Conservation (phyloP, 257 asterid genomes). For the Anisodus acutangulus region DNA sequence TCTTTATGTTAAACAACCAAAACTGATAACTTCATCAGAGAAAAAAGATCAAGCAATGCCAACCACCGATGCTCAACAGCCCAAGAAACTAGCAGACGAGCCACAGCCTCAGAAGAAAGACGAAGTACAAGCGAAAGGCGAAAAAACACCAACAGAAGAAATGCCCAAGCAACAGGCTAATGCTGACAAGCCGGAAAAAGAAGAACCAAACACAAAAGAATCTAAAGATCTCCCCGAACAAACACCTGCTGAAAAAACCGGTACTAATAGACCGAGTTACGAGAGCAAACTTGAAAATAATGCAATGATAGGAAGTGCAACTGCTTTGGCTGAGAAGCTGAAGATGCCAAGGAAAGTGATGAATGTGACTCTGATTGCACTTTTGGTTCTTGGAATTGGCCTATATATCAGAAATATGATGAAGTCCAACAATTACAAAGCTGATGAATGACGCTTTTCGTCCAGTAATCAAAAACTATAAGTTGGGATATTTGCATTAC, state of each 20-base stretch:
- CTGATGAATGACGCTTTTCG: slow-evolving; percentile 32
- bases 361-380: slow-evolving; percentile 38
- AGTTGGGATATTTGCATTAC: slow-evolving; percentile 21
- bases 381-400: slow-evolving; percentile 56
- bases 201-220: slow-evolving; percentile 31
- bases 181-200: slow-evolving; percentile 20
- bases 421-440: slow-evolving; percentile 33
- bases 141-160: slow-evolving; percentile 27
- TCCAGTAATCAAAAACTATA: not conserved
- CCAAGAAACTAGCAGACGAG: not conserved
- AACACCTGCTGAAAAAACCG: slow-evolving; percentile 21
- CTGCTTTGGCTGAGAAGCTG: slow-evolving; percentile 42
- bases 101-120: not conserved
- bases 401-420: slow-evolving; percentile 41
- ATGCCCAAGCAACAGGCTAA: slow-evolving; percentile 28
- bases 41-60: slow-evolving; percentile 37
- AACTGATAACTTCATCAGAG: slow-evolving; percentile 45
- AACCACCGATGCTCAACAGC: slow-evolving; percentile 24
- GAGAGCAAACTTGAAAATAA: not conserved
- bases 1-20: slow-evolving; percentile 59
- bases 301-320: not conserved
- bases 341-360: slow-evolving; percentile 52
- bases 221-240: not conserved
- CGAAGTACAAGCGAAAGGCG: not conserved
- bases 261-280: not conserved